These are phyloP conservation scores for Raphanus hybrid DNA, from an alignment of 441 rosid species.

Conservation along the genomic window DNA sequence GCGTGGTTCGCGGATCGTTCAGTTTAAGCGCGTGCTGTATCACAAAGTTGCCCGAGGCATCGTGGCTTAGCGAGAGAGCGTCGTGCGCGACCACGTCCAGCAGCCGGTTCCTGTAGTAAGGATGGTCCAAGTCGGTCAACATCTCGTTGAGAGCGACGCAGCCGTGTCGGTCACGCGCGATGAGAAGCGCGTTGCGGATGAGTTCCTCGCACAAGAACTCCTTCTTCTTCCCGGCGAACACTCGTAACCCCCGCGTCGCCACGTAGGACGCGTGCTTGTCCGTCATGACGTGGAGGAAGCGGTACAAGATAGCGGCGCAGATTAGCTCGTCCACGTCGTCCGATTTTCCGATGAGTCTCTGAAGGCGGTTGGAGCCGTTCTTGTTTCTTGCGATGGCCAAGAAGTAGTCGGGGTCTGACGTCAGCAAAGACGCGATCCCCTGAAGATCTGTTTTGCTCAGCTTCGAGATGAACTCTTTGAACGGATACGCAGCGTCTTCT, in stretches of 20 bases:
- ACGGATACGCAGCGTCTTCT: background rate
- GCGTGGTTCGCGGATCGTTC: background rate
- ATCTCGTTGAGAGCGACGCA: background rate
- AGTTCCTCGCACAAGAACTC: background rate
- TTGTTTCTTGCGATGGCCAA: constrained; percentile 1
- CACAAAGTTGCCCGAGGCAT: background rate
- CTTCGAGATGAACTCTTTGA: background rate
- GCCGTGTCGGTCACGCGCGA: background rate
- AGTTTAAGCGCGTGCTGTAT: background rate
- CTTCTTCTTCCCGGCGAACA: background rate
- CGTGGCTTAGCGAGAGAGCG: background rate
- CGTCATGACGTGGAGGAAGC: constrained; percentile 18
- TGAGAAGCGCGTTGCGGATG: background rate
- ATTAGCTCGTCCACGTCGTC: background rate
- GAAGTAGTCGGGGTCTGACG: constrained; percentile 18
- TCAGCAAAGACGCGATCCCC: background rate
- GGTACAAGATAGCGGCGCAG: background rate
- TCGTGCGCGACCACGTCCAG: background rate
- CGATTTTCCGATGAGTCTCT: constrained; percentile 21
- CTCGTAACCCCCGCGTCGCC: background rate
- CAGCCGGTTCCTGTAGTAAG: background rate
- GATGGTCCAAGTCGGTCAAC: constrained; percentile 4
- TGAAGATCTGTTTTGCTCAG: background rate
- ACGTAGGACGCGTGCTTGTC: constrained; percentile 21
- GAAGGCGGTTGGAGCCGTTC: constrained; percentile 18